These are phyloP conservation scores for Pelargonium nanum DNA, from an alignment of 345 rosid genomes.

Conservation along the genomic window DNA sequence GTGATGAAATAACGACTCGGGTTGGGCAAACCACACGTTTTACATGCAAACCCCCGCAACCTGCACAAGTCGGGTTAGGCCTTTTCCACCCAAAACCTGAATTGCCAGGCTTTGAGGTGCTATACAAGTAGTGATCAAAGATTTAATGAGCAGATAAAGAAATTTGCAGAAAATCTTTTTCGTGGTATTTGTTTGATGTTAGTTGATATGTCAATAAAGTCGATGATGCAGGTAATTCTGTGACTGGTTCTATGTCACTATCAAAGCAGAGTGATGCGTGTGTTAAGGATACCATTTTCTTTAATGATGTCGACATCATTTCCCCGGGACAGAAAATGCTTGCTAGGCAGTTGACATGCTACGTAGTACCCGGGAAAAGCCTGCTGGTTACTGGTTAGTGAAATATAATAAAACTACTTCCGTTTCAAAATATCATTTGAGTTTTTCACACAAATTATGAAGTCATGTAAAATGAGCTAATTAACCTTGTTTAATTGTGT, in stretches of 20 bases:
- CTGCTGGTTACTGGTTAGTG: constrained; percentile 88
- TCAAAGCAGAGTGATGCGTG: constrained; percentile 23
- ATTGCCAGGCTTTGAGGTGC: no score
- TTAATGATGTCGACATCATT: constrained; percentile 67
- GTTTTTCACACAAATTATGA: no score
- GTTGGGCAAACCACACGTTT: no score
- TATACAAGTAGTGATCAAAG: no score
- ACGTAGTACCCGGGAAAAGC: constrained; percentile 66
- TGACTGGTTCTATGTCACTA: constrained; percentile 18
- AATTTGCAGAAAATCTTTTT: neutral
- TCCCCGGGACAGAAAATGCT: constrained; percentile 82
- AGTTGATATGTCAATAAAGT: constrained; percentile 6
- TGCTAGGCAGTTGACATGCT: constrained; percentile 79
- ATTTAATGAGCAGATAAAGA: neutral
- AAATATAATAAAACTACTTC: neutral
- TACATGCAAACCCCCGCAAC: no score
- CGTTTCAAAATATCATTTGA: neutral
- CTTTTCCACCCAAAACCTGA: no score
- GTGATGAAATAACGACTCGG: no score
- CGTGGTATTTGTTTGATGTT: neutral
- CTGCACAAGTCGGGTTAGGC: no score
- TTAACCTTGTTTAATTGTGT: no score
- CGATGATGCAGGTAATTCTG: constrained; percentile 26
- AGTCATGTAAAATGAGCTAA: no score
- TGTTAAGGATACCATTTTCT: constrained; percentile 52